Base-by-base conservation (phyloP, 148 eudicot species). In the Cornus kousa region DNA sequence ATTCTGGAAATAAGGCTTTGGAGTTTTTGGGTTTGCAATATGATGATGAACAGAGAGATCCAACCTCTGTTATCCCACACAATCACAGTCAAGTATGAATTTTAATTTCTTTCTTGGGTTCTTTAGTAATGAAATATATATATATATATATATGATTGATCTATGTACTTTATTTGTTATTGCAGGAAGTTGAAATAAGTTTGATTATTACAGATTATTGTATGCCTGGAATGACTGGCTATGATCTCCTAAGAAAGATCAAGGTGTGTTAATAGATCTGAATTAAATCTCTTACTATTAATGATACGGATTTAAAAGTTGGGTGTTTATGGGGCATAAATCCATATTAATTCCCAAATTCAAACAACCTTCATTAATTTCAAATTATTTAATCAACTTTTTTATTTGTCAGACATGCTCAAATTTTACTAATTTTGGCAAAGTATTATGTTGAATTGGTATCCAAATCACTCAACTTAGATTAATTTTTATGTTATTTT, bases 161-260 rank as follows among this genome's bases (percentile, higher is more conserved):
- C 8, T 43, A 43, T 43, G 48, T 1, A 2, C 37, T 35, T 4
- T 35, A 43, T 43, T 6, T 43, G 48, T 43, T 43, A 43, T 6
- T 4, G 71, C 84, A 89, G 92, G 90, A 84, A 72, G 59, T 83
- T 68, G 81, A 85, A 37, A 84, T 91, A 37, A 87, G 88, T 76
- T 68, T 89, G 85, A 87, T 91, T 17, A 90, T 90, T 23, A 90
- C 94, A 12, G 94, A 90, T 78, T 91, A 91, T 60, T 86, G 87
- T 66, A 91, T 91, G 95, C 95, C 95, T 46, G 95, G 86, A 23
- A 79, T 91, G 75, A 91, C 92, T 24, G 95, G 95, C 68, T 86
- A 83, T 80, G 95, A 91, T 37, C 87, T 91, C 20, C 79, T 89
- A 1, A 85, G 84, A 82, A 91, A 85, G 80, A 82, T 91, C 76